Percentiles rank a stretch among this genome's conserved stretches.
phyloP scores from a whole-genome alignment of 352 stramenopile species.

The Phytopythium vexans region DNA sequence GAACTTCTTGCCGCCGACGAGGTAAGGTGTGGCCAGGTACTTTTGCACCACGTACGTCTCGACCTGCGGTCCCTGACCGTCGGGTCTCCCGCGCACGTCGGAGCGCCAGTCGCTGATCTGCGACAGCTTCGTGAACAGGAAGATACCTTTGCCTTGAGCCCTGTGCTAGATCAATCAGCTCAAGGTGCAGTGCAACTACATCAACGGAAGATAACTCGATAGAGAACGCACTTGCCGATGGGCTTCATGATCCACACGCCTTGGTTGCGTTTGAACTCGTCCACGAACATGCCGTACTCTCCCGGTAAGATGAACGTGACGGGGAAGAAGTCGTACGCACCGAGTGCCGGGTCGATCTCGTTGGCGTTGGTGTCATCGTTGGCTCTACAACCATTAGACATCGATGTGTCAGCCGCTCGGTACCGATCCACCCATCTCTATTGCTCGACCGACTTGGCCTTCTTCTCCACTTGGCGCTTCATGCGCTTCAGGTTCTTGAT shows the following conservation, averaged over 20 bases:
- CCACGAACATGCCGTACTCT: conserved; percentile 94
- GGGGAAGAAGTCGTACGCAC: conserved; percentile 90
- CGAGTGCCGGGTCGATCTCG: conserved; percentile 22
- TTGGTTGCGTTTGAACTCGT: conserved; percentile 91
- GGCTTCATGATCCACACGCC: conserved; percentile 97
- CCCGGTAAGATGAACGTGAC: conserved; percentile 92
- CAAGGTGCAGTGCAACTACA: no score
- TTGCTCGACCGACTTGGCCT: conserved; percentile 35
- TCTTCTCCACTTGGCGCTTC: conserved; percentile 81
- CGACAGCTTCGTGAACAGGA: conserved; percentile 92
- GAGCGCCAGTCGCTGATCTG: conserved; percentile 94
- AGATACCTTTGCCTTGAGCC: conserved; percentile 91
- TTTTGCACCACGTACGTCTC: conserved; percentile 94
- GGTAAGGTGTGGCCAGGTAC: conserved; percentile 93
- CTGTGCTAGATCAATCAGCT: conserved; percentile 13
- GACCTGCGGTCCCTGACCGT: conserved; percentile 14
- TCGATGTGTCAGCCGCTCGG: not conserved
- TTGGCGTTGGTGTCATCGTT: conserved; percentile 12
- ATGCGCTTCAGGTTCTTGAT: conserved; percentile 95
- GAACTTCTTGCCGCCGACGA: conserved; percentile 95
- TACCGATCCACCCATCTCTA: not conserved
- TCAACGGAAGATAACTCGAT: not conserved
- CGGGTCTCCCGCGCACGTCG: conserved; percentile 65
- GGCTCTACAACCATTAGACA: conserved; percentile 1
- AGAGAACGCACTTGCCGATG: conserved; percentile 76